A percentile compares a stretch with the other conserved stretches of the same genome.
These are phyloP conservation scores for Solanum chilense DNA, from an alignment of 257 asterid genomes.

Conservation along the genomic window DNA sequence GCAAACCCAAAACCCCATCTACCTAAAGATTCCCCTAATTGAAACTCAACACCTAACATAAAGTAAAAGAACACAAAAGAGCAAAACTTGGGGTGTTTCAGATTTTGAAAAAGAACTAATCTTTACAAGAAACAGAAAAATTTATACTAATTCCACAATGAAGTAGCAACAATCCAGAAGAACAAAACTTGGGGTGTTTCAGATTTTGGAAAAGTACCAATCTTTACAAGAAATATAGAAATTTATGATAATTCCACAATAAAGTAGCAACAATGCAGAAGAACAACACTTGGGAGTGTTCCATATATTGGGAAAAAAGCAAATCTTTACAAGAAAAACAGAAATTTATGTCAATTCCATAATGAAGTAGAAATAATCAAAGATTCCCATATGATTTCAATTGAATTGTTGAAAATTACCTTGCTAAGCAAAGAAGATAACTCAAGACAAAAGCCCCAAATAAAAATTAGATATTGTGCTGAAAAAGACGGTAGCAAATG, in stretches of 20 bases:
- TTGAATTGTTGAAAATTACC: background rate
- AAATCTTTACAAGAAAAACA: background rate
- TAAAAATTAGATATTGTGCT: background rate
- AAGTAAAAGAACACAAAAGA: background rate
- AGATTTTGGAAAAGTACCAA: background rate
- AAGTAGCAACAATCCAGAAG: background rate
- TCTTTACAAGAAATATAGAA: background rate
- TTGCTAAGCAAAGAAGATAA: background rate
- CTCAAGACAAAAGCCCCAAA: background rate
- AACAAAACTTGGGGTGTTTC: background rate
- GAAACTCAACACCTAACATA: background rate
- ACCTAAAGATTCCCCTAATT: background rate
- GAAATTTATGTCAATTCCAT: background rate
- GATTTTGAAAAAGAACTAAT: background rate
- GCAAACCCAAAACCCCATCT: background rate
- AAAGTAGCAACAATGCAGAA: background rate
- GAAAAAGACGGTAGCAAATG: background rate
- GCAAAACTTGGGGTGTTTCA: background rate
- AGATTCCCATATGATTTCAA: background rate
- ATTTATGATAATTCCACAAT: background rate
- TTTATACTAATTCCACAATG: background rate
- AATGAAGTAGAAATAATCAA: background rate
- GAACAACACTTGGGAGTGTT: background rate
- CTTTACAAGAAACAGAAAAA: background rate
- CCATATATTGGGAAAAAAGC: background rate